Evolutionary conservation across 768 basidiomycete species (phyloP).

Genomic region (Russula sp.): DNA sequence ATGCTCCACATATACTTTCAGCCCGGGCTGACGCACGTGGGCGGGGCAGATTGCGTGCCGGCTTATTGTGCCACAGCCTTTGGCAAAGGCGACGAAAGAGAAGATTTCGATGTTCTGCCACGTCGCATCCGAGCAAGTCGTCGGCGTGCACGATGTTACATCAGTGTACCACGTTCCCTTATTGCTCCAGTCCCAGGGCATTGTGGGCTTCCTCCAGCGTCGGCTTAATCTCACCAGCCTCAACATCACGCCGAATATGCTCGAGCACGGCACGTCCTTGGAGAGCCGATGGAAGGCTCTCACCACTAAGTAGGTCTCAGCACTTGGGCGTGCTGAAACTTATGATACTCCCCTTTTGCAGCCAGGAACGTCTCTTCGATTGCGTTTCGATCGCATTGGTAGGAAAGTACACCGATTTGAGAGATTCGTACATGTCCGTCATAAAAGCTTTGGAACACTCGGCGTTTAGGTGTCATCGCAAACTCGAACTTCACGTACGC

Average conservation of each 20-base stretch:
- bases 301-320: constrained; percentile 58
- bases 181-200: constrained; percentile 87
- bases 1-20: neutral
- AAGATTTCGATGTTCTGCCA: constrained; percentile 99
- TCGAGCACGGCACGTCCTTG: constrained; percentile 58
- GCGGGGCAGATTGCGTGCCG: constrained; percentile 82
- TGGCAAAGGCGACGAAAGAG: constrained; percentile 81
- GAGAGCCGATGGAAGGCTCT: constrained; percentile 74
- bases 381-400: constrained; percentile 86
- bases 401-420: constrained; percentile 94
- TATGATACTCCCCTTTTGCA: constrained; percentile 29
- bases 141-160: constrained; percentile 93
- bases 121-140: constrained; percentile 79
- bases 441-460: constrained; percentile 96
- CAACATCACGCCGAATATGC: constrained; percentile 48
- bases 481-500: constrained; percentile 71
- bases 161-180: constrained; percentile 98
- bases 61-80: constrained; percentile 67
- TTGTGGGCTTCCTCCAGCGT: constrained; percentile 75
- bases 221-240: constrained; percentile 68
- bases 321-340: neutral
- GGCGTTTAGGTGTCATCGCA: constrained; percentile 84
- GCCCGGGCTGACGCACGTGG: neutral
- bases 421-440: constrained; percentile 98
- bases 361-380: constrained; percentile 92